Evolutionary conservation across 805 yeast species (phyloP), one percentile per base, ranked within the genome.

Genomic region (Groenewaldozyma tartarivorans): DNA sequence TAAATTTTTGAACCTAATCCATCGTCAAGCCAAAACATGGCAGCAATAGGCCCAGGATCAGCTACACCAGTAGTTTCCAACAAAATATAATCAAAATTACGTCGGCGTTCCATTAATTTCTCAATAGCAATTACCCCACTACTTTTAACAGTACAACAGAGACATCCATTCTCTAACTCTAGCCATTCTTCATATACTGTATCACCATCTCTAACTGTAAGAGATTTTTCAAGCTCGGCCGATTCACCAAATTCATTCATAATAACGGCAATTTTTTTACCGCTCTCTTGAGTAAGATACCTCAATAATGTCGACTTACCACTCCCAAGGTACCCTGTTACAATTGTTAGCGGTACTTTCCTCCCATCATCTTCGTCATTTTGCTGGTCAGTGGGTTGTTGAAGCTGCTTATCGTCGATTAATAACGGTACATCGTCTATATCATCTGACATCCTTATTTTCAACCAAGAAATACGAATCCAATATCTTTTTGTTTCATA

Each of bases 11-110:
- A 79, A 13, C 79, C 71, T 43, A 92, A 66, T 0, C 88, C 96
- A 19, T 84, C 90, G 58, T 92, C 98, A 22, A 88, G 69, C 98
- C 98, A 92, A 61, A 92, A 92, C 96, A 90, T 90, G 48, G 79
- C 75, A 3, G 96, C 96, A 20, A 92, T 86, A 0, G 97, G 97
- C 0, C 88, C 96, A 0, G 98, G 98, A 56, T 92, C 97, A 0
- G 98, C 98, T 13, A 92, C 71, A 0, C 98, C 98, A 0, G 95
- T 86, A 0, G 98, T 92, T 56, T 92, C 98, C 40, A 92, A 64
- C 19, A 92, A 58, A n/a, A 92, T 87, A 55, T 90, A 82, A 60
- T 92, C 98, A 39, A 90, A 87, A 39, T 72, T 71, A 24, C 79
- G 80, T 24, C 79, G 72, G 39, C 78, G 72, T 22, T 77, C 79